These are phyloP conservation scores for Nadsonia commutata DNA, from an alignment of 1,139 yeast species.

Conservation along the genomic window DNA sequence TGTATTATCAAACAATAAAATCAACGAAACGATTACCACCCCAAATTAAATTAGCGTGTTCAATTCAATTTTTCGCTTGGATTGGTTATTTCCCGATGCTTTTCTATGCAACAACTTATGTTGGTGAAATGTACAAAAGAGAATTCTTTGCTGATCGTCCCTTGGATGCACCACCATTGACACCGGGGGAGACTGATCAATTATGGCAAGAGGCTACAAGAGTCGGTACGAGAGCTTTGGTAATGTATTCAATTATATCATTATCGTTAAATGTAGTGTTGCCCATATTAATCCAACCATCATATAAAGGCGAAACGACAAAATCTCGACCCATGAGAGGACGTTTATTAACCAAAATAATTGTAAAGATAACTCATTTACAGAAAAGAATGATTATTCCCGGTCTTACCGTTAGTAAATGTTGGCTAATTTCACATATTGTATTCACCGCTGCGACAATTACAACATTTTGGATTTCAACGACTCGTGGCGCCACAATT, in stretches of 20 bases:
- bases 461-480: slow-evolving; percentile 17
- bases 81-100: slow-evolving; percentile 26
- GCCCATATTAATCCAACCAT: slow-evolving; percentile 15
- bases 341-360: neutral
- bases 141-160: slow-evolving; percentile 11
- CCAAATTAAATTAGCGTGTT: slow-evolving; percentile 18
- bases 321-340: too few relatives aligned
- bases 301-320: neutral
- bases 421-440: slow-evolving; percentile 22
- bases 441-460: slow-evolving; percentile 23
- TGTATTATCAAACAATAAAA: neutral
- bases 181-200: slow-evolving; percentile 9
- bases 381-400: neutral
- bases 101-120: slow-evolving; percentile 28
- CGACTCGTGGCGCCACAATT: slow-evolving; percentile 18
- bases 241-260: slow-evolving; percentile 24
- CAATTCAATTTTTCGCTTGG: slow-evolving; percentile 25
- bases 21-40: slow-evolving; percentile 10
- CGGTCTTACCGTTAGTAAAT: neutral
- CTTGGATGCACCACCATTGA: slow-evolving; percentile 11
- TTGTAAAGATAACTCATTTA: neutral
- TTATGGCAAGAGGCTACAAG: slow-evolving; percentile 19
- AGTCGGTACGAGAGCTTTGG: slow-evolving; percentile 26
- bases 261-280: slow-evolving; percentile 21
- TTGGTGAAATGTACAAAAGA: slow-evolving; percentile 25